These are phyloP conservation scores for Cryptococcus deneoformans DNA, from an alignment of 1,284 basidiomycete genomes.

Conservation along the genomic window DNA sequence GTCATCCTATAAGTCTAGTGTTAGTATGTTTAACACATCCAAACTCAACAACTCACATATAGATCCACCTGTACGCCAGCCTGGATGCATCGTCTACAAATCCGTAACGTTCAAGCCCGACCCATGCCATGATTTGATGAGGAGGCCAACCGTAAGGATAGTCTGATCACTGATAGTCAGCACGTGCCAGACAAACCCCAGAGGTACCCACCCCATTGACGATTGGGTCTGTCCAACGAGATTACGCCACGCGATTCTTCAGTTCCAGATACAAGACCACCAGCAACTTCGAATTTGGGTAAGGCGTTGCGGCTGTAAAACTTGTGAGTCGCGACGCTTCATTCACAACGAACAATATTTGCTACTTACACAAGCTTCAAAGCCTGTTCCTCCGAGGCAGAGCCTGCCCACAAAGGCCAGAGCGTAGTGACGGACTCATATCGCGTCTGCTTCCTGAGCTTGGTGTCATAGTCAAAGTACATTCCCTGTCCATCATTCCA, in stretches of 20 bases:
- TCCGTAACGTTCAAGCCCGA: constrained; percentile 93
- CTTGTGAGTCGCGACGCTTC: constrained; percentile 7
- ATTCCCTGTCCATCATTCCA: constrained; percentile 95
- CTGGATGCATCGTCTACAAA: constrained; percentile 91
- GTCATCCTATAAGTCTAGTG: constrained; percentile 34
- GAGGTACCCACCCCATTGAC: constrained; percentile 73
- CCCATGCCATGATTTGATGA: constrained; percentile 96
- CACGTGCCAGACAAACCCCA: neutral
- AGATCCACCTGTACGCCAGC: constrained; percentile 91
- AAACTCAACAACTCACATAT: constrained; percentile 62
- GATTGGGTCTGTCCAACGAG: constrained; percentile 93
- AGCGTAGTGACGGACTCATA: constrained; percentile 95
- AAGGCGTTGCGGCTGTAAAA: constrained; percentile 67
- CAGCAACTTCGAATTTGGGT: constrained; percentile 93
- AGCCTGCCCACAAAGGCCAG: constrained; percentile 97
- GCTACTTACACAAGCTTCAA: constrained; percentile 79
- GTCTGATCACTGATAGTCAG: constrained; percentile 16
- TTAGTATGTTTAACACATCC: neutral
- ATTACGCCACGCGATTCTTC: constrained; percentile 96
- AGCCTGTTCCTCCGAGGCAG: constrained; percentile 91
- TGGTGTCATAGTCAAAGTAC: constrained; percentile 97
- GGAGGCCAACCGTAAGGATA: constrained; percentile 71
- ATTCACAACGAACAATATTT: too few relatives aligned
- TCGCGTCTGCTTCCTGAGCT: constrained; percentile 79
- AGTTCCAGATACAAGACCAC: constrained; percentile 94